Evolutionary conservation across 352 stramenopile species (phyloP).

Genomic region (Globisporangium iwayamae): DNA sequence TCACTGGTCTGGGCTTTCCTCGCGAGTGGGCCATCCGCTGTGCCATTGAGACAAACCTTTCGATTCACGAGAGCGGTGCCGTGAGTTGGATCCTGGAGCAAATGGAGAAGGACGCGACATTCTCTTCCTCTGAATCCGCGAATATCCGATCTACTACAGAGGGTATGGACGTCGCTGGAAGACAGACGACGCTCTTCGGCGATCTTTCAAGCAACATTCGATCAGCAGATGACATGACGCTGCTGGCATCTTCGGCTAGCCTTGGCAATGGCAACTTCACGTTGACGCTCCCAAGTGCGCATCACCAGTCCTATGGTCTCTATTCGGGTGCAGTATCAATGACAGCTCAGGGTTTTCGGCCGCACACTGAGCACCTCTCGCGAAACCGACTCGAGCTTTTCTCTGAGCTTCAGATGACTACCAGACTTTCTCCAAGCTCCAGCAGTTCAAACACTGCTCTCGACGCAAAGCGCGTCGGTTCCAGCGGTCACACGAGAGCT

Average conservation of each 20-base stretch:
- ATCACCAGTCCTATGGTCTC: not conserved
- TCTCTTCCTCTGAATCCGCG: not conserved
- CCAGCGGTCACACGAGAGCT: not conserved
- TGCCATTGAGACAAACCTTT: slow-evolving; percentile 42
- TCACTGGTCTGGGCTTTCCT: slow-evolving; percentile 84
- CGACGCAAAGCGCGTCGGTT: not conserved
- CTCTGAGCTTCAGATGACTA: not conserved
- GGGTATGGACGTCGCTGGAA: not conserved
- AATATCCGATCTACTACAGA: not conserved
- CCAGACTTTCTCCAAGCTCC: not conserved
- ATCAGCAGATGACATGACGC: slow-evolving; percentile 16
- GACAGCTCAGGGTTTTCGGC: slow-evolving; percentile 4
- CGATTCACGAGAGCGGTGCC: slow-evolving; percentile 57
- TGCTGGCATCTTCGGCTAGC: not conserved
- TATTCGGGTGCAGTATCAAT: not conserved
- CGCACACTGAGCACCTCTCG: slow-evolving; percentile 10
- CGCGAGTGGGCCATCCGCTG: slow-evolving; percentile 71
- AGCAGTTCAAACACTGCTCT: not conserved
- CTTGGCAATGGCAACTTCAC: not conserved
- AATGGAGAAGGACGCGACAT: slow-evolving; percentile 71
- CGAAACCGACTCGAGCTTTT: slow-evolving; percentile 7
- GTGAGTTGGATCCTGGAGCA: slow-evolving; percentile 89
- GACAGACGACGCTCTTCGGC: not conserved
- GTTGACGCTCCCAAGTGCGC: not conserved
- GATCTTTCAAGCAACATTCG: slow-evolving; percentile 12